These are phyloP conservation scores for Vitellaria paradoxa DNA, from an alignment of 179 eudicot genomes.

Conservation along the genomic window DNA sequence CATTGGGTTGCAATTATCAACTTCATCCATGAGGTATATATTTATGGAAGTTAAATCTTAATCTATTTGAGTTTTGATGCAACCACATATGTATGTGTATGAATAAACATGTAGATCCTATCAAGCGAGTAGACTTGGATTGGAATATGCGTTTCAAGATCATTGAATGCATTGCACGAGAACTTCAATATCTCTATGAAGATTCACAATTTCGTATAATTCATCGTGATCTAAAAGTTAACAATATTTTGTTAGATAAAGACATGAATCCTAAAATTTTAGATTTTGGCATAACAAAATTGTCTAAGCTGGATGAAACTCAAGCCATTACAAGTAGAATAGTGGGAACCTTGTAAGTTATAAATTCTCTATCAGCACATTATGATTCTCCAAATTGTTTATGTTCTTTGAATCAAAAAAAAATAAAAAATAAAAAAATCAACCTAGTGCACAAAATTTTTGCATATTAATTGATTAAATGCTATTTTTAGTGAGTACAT, in stretches of 20 bases:
- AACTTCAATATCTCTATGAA: slow-evolving; percentile 32
- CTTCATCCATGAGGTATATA: not conserved
- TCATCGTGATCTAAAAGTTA: slow-evolving; percentile 29
- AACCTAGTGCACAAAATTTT: not conserved
- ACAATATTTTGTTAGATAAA: slow-evolving; percentile 28
- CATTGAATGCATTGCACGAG: slow-evolving; percentile 28
- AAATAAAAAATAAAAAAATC: no score
- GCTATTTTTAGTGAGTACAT: slow-evolving; percentile 44
- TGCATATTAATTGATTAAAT: no score
- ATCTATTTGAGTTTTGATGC: not conserved
- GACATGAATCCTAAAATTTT: slow-evolving; percentile 39
- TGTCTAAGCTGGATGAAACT: slow-evolving; percentile 24
- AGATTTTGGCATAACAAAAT: slow-evolving; percentile 44
- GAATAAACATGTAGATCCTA: slow-evolving; percentile 13
- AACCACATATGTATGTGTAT: not conserved
- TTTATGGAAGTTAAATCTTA: not conserved
- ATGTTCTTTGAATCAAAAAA: no score
- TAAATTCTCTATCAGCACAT: no score
- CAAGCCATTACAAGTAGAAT: slow-evolving; percentile 29
- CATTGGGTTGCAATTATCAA: not conserved
- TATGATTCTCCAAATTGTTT: no score
- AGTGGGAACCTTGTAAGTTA: slow-evolving; percentile 16
- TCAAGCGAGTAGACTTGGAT: slow-evolving; percentile 15
- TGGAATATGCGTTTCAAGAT: slow-evolving; percentile 31
- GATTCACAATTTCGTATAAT: slow-evolving; percentile 32